Evolutionary conservation across 129 eudicot species (phyloP).

Genomic region (Flaveria sonorensis): DNA sequence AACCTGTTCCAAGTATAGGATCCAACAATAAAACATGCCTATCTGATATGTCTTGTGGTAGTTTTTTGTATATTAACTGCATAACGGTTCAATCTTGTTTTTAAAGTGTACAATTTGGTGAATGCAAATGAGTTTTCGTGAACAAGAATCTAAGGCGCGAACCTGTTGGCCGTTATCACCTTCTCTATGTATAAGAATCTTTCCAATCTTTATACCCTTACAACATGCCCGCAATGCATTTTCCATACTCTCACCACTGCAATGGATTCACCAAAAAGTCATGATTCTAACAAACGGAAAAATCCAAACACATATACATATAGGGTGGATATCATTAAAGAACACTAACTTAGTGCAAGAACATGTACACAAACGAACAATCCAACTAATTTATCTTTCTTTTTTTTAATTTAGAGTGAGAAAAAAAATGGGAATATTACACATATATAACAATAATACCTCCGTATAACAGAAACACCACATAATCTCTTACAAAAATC

Average conservation of each 20-base stretch:
- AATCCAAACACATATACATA: too few species aligned
- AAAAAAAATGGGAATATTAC: not conserved
- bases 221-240: constrained; percentile 97
- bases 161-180: constrained; percentile 98
- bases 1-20: constrained; percentile 95
- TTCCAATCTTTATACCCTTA: constrained; percentile 94
- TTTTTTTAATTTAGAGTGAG: too few species aligned
- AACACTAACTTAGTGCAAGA: too few species aligned
- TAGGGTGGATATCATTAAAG: too few species aligned
- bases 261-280: constrained; percentile 11
- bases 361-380: not conserved
- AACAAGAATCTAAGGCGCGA: not conserved
- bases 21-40: constrained; percentile 87
- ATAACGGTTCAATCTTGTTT: not conserved
- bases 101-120: not conserved
- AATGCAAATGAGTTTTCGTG: not conserved
- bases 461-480: constrained; percentile 91
- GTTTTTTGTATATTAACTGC: constrained; percentile 89
- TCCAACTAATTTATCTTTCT: not conserved
- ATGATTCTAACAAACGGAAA: constrained; percentile 5
- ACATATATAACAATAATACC: constrained; percentile 42
- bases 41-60: constrained; percentile 88
- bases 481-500: constrained; percentile 99
- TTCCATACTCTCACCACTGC: constrained; percentile 99
- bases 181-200: constrained; percentile 93